Percentiles rank a stretch among this genome's conserved stretches.
phyloP scores from a whole-genome alignment of 306 rosid genomes.

The Vigna nakashimae region DNA sequence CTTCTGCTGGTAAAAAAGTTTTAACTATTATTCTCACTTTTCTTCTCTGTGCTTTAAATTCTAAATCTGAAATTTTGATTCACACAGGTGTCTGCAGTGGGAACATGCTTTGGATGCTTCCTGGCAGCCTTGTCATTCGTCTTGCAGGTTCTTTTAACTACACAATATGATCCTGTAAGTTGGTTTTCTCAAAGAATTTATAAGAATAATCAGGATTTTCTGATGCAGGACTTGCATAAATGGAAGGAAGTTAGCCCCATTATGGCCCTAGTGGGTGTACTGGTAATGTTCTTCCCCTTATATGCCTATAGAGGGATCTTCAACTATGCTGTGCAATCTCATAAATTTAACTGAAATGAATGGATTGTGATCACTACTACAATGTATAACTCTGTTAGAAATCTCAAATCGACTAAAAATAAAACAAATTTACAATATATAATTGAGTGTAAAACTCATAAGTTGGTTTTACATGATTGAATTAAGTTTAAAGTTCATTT shows the following conservation, averaged over 20 bases:
- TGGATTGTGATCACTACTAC: not conserved
- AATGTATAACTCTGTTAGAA: not conserved
- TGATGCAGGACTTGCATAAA: conserved; percentile 61
- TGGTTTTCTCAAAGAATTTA: not conserved
- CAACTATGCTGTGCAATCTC: conserved; percentile 17
- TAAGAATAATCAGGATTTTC: conserved; percentile 4
- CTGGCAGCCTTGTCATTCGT: conserved; percentile 64
- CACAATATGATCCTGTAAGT: conserved; percentile 20
- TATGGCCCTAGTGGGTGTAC: conserved; percentile 69
- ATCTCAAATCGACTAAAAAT: not conserved
- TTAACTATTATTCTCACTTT: conserved; percentile 8
- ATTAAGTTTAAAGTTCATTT: too few species aligned
- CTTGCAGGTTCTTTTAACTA: conserved; percentile 58
- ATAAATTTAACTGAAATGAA: conserved; percentile 33
- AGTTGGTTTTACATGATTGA: too few species aligned
- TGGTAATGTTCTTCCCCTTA: conserved; percentile 61
- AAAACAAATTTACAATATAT: too few species aligned
- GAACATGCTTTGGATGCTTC: conserved; percentile 79
- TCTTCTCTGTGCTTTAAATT: conserved; percentile 1
- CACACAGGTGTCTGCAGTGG: conserved; percentile 62
- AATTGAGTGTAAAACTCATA: too few species aligned
- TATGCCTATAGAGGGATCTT: conserved; percentile 10
- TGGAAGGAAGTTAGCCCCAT: conserved; percentile 66
- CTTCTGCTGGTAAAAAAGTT: conserved; percentile 64
- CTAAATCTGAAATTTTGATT: conserved; percentile 35